Evolutionary conservation across 208 protist genomes (phyloP).

Genomic region (Leishmania lainsoni): DNA sequence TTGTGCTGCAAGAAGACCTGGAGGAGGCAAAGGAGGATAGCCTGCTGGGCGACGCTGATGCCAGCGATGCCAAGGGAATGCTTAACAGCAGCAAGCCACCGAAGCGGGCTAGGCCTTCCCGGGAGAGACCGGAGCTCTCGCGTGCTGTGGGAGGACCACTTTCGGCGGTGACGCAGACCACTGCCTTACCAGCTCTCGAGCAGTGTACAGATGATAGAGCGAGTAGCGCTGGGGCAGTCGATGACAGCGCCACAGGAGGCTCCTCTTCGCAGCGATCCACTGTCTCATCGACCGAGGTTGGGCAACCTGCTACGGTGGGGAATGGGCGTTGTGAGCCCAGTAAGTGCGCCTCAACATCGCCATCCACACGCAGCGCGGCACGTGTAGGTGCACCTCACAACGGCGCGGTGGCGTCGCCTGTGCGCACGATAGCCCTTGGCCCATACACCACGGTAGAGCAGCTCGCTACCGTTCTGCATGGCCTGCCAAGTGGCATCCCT

Average conservation of each 20-base stretch:
- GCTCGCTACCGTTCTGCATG: conserved; percentile 3
- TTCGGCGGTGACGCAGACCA: background rate
- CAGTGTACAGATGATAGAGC: background rate
- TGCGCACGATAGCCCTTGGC: background rate
- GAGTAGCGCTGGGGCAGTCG: background rate
- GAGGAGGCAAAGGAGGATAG: conserved; percentile 11
- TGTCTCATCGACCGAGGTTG: background rate
- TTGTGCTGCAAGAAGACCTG: conserved; percentile 64
- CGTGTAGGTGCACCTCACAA: background rate
- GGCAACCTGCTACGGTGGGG: no score
- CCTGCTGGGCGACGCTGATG: background rate
- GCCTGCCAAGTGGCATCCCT: background rate
- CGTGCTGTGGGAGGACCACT: background rate
- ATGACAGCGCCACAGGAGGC: background rate
- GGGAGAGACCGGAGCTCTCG: background rate
- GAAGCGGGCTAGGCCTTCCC: background rate
- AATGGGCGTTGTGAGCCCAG: background rate
- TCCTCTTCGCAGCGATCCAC: background rate
- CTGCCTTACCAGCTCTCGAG: background rate
- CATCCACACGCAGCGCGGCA: background rate
- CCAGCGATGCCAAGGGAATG: background rate
- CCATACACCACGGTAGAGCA: conserved; percentile 2
- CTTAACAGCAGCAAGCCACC: background rate
- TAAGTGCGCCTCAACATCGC: background rate
- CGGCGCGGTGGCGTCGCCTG: background rate